Base-by-base conservation (phyloP, 768 basidiomycete genomes). In the Kwoniella dendrophila region DNA sequence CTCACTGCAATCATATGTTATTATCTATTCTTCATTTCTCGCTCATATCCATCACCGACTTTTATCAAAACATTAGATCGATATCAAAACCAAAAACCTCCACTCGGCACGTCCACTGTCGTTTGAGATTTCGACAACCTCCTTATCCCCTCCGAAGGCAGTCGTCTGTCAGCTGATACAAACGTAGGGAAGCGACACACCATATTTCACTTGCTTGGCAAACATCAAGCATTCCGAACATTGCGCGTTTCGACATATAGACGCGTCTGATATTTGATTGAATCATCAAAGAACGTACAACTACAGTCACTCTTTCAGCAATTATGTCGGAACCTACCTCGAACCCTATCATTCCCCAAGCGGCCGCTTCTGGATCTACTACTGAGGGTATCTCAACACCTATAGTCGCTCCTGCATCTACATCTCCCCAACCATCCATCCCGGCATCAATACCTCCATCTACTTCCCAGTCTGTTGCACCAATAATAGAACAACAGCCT, bases 251-350 rank as follows among this genome's bases (percentile, higher is more conserved):
- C 45, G 24, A 48, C 27, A 29, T 16, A 22, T n/a, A n/a, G 29
- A 33, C 49, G 49, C 49, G 49, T 51, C 16, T 26, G 12, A 48
- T 36, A 20, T 22, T 14, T 16, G 12, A 20, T 18, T 22, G 4
- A 29, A 32, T 30, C 16, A 49, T 14, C 27, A 8, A 8, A 11
- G 18, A 8, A 10, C 41, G 8, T 5, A 6, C 6, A 11, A 11
- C 8, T 14, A 43, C 47, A 49, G 47, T 49, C 47, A 29, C 12
- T 51, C 49, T 18, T 51, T 51, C 18, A 7, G 5, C 32, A 12
- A 51, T 51, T 5, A 51, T 51, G 49, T 51, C 49, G 3, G 49
- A 51, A 33, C 32, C 49, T 20, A 51, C 49, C 6, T 22, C 49
- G 18, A 30, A 3, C 30, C 49, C 49, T 30, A 12, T n/a, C n/a